phyloP scores from a whole-genome alignment of 2,329 filamentous ascomycete genomes.

The Xylariaceae sp. region DNA sequence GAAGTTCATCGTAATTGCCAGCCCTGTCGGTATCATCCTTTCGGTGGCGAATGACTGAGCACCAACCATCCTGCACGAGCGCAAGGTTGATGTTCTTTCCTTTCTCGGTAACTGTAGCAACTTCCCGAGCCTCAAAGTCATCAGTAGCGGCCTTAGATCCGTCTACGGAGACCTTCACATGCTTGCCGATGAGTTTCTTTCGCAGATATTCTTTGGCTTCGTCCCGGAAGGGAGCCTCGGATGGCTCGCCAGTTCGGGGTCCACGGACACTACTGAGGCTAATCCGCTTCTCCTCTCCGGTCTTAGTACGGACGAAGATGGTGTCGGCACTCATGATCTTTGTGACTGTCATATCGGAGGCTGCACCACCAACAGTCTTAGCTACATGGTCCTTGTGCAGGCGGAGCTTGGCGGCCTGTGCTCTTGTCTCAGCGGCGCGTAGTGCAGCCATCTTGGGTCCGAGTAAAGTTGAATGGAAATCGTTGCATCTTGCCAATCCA shows the following conservation, averaged over 20 bases:
- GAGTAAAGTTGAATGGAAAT: slow-evolving; percentile 91
- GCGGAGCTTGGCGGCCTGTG: slow-evolving; percentile 69
- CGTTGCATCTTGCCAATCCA: slow-evolving; percentile 85
- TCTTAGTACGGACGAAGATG: slow-evolving; percentile 77
- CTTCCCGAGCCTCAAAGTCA: slow-evolving; percentile 89
- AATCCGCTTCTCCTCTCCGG: slow-evolving; percentile 80
- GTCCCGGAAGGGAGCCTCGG: slow-evolving; percentile 81
- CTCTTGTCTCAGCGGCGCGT: slow-evolving; percentile 78
- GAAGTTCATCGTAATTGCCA: slow-evolving; percentile 85
- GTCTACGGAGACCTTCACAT: slow-evolving; percentile 82
- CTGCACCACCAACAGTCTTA: slow-evolving; percentile 57
- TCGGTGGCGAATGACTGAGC: slow-evolving; percentile 88
- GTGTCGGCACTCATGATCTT: slow-evolving; percentile 87
- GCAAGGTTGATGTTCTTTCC: slow-evolving; percentile 81
- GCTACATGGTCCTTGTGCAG: slow-evolving; percentile 77
- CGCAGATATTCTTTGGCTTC: slow-evolving; percentile 95
- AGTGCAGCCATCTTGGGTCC: slow-evolving; percentile 82
- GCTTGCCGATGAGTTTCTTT: slow-evolving; percentile 92
- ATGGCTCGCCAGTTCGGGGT: slow-evolving; percentile 80
- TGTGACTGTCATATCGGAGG: slow-evolving; percentile 75
- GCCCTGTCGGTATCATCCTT: slow-evolving; percentile 93
- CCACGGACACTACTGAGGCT: slow-evolving; percentile 90
- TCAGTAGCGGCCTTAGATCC: slow-evolving; percentile 85
- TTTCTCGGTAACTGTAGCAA: slow-evolving; percentile 78
- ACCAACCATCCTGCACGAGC: slow-evolving; percentile 89